These are phyloP conservation scores for Saturnispora halmiae DNA, from an alignment of 805 yeast species.

Conservation along the genomic window DNA sequence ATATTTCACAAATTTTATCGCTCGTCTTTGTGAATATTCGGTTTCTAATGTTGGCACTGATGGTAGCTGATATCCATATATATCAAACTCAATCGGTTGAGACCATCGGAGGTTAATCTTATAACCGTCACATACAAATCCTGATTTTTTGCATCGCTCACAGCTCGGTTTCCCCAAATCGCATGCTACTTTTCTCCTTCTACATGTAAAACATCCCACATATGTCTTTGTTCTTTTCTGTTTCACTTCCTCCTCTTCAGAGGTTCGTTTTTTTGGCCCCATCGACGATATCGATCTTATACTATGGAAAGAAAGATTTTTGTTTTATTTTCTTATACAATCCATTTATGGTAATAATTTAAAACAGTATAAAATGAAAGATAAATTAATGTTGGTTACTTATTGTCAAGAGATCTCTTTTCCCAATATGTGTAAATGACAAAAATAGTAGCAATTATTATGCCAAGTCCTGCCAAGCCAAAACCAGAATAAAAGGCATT, in stretches of 20 bases:
- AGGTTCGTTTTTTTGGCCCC: neutral
- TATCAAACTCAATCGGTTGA: constrained; percentile 43
- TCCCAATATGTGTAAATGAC: neutral
- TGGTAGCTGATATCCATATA: constrained; percentile 34
- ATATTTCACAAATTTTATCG: constrained; percentile 67
- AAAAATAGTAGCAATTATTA: constrained; percentile 13
- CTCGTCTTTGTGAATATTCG: constrained; percentile 58
- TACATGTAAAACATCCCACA: constrained; percentile 84
- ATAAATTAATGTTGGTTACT: neutral
- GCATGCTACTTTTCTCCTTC: constrained; percentile 73
- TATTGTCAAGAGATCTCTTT: neutral
- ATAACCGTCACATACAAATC: constrained; percentile 71
- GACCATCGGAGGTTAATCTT: constrained; percentile 76
- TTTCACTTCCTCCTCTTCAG: constrained; percentile 1
- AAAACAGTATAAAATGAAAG: too few relatives aligned
- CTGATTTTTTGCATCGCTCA: constrained; percentile 57
- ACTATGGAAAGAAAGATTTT: neutral
- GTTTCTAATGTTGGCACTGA: constrained; percentile 28
- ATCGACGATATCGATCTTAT: neutral
- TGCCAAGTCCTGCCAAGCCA: constrained; percentile 49
- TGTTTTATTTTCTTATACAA: neutral
- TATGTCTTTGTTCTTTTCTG: constrained; percentile 56
- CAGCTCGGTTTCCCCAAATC: constrained; percentile 67
- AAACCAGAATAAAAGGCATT: constrained; percentile 51
- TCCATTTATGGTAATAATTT: neutral